Base-by-base conservation (phyloP, 345 rosid species). In the Mercurialis annua region DNA sequence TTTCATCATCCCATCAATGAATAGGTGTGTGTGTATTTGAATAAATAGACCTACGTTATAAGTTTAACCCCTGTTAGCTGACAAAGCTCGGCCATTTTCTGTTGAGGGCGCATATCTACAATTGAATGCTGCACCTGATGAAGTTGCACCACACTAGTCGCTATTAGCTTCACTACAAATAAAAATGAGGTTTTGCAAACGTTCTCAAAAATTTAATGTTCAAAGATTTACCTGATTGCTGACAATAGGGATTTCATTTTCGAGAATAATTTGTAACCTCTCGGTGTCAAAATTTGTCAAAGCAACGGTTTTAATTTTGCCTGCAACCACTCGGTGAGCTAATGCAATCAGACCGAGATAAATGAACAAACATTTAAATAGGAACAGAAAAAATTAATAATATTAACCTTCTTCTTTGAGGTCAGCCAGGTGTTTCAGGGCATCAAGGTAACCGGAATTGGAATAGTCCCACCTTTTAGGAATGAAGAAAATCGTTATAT, bases 31-130 rank as follows among this genome's bases (percentile, higher is more conserved):
- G 51, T 47, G 67, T 33, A 51, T 49, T 31, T 40, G 12, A 54
- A 44, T 43, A 26, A 65, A 51, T 75, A 76, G 73, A 78, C 54
- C 60, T 69, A 92, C 97, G 98, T 92, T 72, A 92, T 88, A 65
- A 92, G 96, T 79, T 92, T 88, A 73, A 92, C 93, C 69, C 98
- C 98, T 18, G 97, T 81, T 49, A 84, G 88, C 79, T 83, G 84
- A 67, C 98, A 92, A 60, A 92, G 93, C 84, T 92, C 97, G 59
- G 92, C 90, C 98, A 92, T 92, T 80, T 79, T 87, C 78, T 87
- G 93, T 64, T 88, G 98, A 65, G 97, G 98, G 52, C 97, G 98
- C 97, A 90, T 87, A 62, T 92, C 98, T 52, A 90, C 96, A 73
- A 90, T 74, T 68, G 97, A 90, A 81, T 92, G 97, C 80, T 92